Evolutionary conservation across 495 filamentous ascomycete species (phyloP), one percentile per base, ranked within the genome.

Genomic region (Paragyromitra xinjiangensis): DNA sequence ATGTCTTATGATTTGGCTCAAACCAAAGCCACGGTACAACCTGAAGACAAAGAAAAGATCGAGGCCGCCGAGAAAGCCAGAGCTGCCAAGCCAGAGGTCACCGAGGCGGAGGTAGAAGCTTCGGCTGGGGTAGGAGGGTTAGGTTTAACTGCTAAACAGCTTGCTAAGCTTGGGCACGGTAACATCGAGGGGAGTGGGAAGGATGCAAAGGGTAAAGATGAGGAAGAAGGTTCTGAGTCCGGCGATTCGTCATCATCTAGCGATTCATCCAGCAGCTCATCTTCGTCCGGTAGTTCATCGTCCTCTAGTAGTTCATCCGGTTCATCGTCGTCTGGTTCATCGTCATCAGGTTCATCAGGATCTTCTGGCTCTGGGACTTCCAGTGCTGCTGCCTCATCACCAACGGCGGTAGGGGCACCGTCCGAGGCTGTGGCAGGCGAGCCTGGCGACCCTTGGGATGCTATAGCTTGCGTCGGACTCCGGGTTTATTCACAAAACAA

Each of bases 1-100:
- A 87, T 92, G 37, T 90, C 91, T 4, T 96, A 97, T 71, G 94
- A 97, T 80, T 84, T 95, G 9, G 93, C 94, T 3, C 92, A 96
- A 80, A 90, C 90, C 84, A 88, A 87, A 51, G 93, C 97, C 82
- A 85, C 86, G 44, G 90, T 90, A 66, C 93, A 93, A 87, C 90
- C 97, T 88, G 85, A 87, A 71, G 83, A 85, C 71, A 91, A 91
- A 34, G 84, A 88, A 50, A 85, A 86, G 4, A 87, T 92, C 86
- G 87, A 90, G 29, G 63, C 59, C 14, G 73, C 61, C 0, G 68
- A 80, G 34, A 48, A 44, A 11, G 56, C 48, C 2, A 71, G 64
- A 64, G 63, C 45, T 6, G 62, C 42, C 16, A 63, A 79, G 45
- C 51, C 44, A 16, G 55, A 9, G 6, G 24, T 65, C 3, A 8